These are phyloP conservation scores for Lachnum nothofagi DNA, from an alignment of 2,329 filamentous ascomycete genomes.

Conservation along the genomic window DNA sequence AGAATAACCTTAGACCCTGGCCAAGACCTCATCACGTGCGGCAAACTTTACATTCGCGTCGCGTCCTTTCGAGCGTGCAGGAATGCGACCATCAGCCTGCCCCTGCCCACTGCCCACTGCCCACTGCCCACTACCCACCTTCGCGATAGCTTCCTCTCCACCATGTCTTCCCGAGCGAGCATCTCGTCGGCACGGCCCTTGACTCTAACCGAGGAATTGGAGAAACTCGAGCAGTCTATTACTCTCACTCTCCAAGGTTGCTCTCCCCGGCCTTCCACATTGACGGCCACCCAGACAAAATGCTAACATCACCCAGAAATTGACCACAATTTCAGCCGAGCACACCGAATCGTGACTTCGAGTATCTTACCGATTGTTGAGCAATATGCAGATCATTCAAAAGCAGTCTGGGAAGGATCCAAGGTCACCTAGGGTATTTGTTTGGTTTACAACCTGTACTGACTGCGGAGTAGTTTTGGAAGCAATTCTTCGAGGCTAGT, in stretches of 20 bases:
- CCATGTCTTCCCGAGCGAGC: conserved; percentile 27
- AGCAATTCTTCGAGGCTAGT: conserved; percentile 98
- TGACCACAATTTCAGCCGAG: conserved; percentile 95
- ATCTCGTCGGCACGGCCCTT: conserved; percentile 50
- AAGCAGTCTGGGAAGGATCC: conserved; percentile 91
- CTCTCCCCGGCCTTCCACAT: conserved; percentile 7
- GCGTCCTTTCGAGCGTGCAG: not conserved
- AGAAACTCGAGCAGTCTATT: conserved; percentile 93
- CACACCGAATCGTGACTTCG: conserved; percentile 90
- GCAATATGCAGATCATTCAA: conserved; percentile 90
- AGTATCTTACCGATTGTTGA: conserved; percentile 91
- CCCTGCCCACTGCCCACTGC: too few relatives aligned
- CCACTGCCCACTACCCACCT: too few relatives aligned
- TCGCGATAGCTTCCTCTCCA: not conserved
- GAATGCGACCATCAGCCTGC: too few relatives aligned
- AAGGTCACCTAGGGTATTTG: conserved; percentile 53
- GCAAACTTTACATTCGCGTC: not conserved
- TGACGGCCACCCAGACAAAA: not conserved
- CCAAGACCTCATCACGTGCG: too few relatives aligned
- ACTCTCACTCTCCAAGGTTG: conserved; percentile 88
- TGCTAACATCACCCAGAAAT: conserved; percentile 60
- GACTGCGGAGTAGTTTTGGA: conserved; percentile 73
- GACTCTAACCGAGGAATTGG: conserved; percentile 88
- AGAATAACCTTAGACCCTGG: too few relatives aligned
- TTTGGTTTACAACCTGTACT: conserved; percentile 1